Percentiles rank a stretch among this genome's conserved stretches.
These are phyloP conservation scores for Micractinium sp. DNA, from an alignment of 139 green algal genomes.

Conservation along the genomic window DNA sequence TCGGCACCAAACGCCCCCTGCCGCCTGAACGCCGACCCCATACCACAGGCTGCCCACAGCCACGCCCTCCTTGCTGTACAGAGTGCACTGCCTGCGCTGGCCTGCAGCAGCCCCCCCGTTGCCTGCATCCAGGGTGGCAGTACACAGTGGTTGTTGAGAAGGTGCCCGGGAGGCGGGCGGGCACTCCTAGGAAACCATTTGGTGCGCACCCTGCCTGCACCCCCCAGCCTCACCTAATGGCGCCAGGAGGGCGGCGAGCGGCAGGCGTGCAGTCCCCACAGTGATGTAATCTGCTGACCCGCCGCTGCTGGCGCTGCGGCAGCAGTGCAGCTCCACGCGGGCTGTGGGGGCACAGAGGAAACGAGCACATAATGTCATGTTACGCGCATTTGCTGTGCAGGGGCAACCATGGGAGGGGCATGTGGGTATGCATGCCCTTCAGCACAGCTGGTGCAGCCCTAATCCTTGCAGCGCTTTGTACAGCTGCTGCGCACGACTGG, in stretches of 20 bases:
- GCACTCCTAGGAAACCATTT: too few species aligned
- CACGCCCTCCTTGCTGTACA: background rate
- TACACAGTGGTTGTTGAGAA: too few species aligned
- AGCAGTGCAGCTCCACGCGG: slow-evolving; percentile 19
- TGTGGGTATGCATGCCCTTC: background rate
- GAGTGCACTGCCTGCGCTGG: background rate
- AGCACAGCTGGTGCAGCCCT: background rate
- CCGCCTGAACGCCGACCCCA: background rate
- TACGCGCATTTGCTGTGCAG: background rate
- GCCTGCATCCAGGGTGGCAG: too few species aligned
- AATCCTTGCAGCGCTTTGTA: background rate
- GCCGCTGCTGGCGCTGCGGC: background rate
- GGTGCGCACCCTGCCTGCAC: too few species aligned
- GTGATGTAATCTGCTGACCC: background rate
- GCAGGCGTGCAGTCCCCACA: background rate
- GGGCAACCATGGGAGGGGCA: too few species aligned
- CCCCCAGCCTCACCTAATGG: background rate
- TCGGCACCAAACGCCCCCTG: too few species aligned
- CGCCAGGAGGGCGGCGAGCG: background rate
- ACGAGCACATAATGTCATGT: too few species aligned
- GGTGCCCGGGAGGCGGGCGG: too few species aligned
- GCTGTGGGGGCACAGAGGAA: background rate
- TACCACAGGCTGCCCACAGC: background rate
- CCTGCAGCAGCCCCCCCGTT: background rate
- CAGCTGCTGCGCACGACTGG: too few species aligned